These are phyloP conservation scores for Pythium angustatum DNA, from an alignment of 352 stramenopile species.

Conservation along the genomic window DNA sequence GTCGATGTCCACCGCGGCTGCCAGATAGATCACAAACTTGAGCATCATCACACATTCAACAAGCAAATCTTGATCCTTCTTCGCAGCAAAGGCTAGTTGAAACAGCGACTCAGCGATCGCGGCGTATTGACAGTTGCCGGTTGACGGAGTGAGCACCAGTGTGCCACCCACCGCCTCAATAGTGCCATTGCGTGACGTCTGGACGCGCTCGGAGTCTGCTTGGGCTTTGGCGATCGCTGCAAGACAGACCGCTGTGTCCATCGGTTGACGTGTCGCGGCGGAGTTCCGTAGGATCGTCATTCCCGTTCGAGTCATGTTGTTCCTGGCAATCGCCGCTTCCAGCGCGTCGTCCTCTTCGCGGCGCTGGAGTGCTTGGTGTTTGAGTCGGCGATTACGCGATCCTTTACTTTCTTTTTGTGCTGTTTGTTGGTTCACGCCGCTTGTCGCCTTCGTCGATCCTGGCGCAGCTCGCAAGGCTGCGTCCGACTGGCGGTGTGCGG, in stretches of 20 bases:
- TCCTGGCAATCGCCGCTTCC: background rate
- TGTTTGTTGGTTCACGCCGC: no score
- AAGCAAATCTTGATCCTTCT: background rate
- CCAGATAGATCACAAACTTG: slow-evolving; percentile 1
- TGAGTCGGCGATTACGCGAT: background rate
- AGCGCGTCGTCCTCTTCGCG: background rate
- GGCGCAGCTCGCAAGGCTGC: no score
- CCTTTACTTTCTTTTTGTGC: no score
- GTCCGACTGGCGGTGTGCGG: no score
- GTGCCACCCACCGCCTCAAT: slow-evolving; percentile 1
- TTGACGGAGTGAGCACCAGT: background rate
- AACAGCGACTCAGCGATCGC: background rate
- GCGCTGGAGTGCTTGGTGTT: background rate
- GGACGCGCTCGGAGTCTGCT: background rate
- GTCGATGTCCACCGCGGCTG: background rate
- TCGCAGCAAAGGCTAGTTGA: background rate
- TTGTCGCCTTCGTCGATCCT: no score
- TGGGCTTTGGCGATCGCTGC: background rate
- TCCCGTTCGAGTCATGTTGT: background rate
- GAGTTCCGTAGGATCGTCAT: background rate
- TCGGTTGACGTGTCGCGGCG: background rate
- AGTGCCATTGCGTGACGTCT: background rate
- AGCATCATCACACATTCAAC: background rate
- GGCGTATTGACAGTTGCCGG: slow-evolving; percentile 9
- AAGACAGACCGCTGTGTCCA: background rate